These are phyloP conservation scores for Colletotrichum sp. DNA, from an alignment of 2,329 filamentous ascomycete genomes.

Conservation along the genomic window DNA sequence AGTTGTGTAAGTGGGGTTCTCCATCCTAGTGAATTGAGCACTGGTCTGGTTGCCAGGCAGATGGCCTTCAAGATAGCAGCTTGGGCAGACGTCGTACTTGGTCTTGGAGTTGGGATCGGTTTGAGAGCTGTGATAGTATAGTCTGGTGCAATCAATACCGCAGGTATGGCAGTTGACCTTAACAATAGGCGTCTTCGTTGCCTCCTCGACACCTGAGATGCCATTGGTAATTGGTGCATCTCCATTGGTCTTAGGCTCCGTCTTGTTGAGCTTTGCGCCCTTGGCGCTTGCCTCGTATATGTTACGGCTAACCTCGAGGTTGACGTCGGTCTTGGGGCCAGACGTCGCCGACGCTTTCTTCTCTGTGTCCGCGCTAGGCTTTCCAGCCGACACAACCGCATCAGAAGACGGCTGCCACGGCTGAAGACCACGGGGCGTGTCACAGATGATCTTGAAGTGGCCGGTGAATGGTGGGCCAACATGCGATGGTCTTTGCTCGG, in stretches of 20 bases:
- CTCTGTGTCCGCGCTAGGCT: conserved; percentile 73
- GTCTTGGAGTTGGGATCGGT: conserved; percentile 66
- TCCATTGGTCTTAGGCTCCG: conserved; percentile 76
- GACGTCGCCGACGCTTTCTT: conserved; percentile 69
- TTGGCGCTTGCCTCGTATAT: conserved; percentile 94
- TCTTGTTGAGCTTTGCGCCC: conserved; percentile 71
- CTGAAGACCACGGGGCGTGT: conserved; percentile 93
- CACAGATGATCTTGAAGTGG: conserved; percentile 94
- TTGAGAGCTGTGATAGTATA: conserved; percentile 65
- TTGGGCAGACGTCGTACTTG: conserved; percentile 89
- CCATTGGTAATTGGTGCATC: conserved; percentile 74
- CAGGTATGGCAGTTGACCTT: conserved; percentile 88
- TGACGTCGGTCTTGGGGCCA: conserved; percentile 78
- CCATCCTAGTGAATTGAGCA: conserved; percentile 85
- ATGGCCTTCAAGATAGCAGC: conserved; percentile 85
- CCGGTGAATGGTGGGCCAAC: conserved; percentile 97
- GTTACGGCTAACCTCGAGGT: conserved; percentile 91
- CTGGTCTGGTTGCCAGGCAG: conserved; percentile 81
- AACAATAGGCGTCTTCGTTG: conserved; percentile 69
- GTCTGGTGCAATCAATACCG: conserved; percentile 81
- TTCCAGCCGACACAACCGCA: conserved; percentile 67
- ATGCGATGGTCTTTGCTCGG: conserved; percentile 91
- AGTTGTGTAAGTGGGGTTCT: conserved; percentile 83
- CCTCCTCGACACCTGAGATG: conserved; percentile 59
- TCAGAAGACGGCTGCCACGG: conserved; percentile 92